Conservation (phyloP, 2,329 filamentous ascomycete species). For the Fonsecaea pedrosoi region DNA sequence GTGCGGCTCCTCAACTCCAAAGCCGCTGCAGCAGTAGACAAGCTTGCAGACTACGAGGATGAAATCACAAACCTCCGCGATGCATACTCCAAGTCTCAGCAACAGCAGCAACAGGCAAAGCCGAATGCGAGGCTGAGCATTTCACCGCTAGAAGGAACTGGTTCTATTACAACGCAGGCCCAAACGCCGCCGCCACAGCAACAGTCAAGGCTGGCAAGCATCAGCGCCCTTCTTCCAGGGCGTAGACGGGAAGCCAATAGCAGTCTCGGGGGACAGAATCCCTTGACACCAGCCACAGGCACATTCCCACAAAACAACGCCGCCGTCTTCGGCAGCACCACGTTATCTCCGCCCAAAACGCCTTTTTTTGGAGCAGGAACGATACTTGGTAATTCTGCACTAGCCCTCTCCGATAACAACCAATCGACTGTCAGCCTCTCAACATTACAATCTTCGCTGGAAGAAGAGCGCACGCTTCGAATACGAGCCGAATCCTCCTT, state of each 20-base stretch:
- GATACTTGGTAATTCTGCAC: slow-evolving; percentile 37
- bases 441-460: slow-evolving; percentile 59
- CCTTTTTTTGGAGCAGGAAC: slow-evolving; percentile 32
- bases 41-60: slow-evolving; percentile 68
- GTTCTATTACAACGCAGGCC: slow-evolving; percentile 9
- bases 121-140: slow-evolving; percentile 30
- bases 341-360: slow-evolving; percentile 38
- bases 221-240: slow-evolving; percentile 42
- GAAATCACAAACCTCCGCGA: slow-evolving; percentile 60
- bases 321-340: slow-evolving; percentile 22
- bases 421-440: slow-evolving; percentile 46
- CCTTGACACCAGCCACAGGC: slow-evolving; percentile 51
- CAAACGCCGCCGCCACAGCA: slow-evolving; percentile 15
- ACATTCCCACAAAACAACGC: slow-evolving; percentile 42
- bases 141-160: slow-evolving; percentile 24
- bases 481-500: slow-evolving; percentile 64
- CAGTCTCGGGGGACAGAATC: slow-evolving; percentile 18
- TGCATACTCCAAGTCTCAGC: slow-evolving; percentile 28
- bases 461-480: slow-evolving; percentile 61
- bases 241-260: slow-evolving; percentile 33
- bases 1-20: slow-evolving; percentile 60
- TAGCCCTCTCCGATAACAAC: slow-evolving; percentile 18
- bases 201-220: slow-evolving; percentile 33
- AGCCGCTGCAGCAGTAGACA: slow-evolving; percentile 60
- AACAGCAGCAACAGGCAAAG: slow-evolving; percentile 32